phyloP scores from a whole-genome alignment of 2,329 filamentous ascomycete genomes.

The Paracoccidioides brasiliensis region DNA sequence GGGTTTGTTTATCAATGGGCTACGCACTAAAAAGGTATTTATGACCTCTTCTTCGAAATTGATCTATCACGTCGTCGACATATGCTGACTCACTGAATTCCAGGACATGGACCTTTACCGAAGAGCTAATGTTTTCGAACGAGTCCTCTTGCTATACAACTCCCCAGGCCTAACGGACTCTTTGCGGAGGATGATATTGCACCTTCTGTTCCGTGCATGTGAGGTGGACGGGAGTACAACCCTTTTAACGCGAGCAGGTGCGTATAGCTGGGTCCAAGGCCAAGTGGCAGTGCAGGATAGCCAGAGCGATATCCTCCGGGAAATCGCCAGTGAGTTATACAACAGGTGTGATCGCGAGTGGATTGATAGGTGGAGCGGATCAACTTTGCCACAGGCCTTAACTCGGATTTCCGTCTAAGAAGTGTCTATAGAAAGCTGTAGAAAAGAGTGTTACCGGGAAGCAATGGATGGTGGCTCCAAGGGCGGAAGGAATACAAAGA shows the following conservation, averaged over 20 bases:
- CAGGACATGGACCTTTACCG: conserved; percentile 39
- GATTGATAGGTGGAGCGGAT: conserved; percentile 53
- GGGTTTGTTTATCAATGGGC: conserved; percentile 54
- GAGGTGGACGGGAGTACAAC: conserved; percentile 63
- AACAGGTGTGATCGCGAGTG: conserved; percentile 55
- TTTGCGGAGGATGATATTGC: conserved; percentile 49
- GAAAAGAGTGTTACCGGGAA: neutral
- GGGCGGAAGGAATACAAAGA: no score
- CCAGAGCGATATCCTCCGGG: conserved; percentile 33
- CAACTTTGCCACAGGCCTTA: conserved; percentile 26
- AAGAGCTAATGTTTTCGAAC: conserved; percentile 57
- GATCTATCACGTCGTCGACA: neutral
- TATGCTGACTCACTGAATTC: neutral
- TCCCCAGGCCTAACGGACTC: conserved; percentile 51
- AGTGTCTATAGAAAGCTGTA: neutral
- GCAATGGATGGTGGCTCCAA: no score
- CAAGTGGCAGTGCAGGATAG: conserved; percentile 41
- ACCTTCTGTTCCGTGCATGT: conserved; percentile 51
- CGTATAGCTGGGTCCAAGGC: conserved; percentile 61
- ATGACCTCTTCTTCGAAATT: conserved; percentile 4
- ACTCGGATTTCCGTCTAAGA: conserved; percentile 13
- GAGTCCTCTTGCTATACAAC: conserved; percentile 54
- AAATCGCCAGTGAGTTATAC: conserved; percentile 47
- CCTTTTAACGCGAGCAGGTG: conserved; percentile 62
- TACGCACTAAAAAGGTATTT: conserved; percentile 40